Evolutionary conservation across 495 filamentous ascomycete genomes (phyloP), one percentile per base, ranked within the genome.

Genomic region (Tuber borchii): DNA sequence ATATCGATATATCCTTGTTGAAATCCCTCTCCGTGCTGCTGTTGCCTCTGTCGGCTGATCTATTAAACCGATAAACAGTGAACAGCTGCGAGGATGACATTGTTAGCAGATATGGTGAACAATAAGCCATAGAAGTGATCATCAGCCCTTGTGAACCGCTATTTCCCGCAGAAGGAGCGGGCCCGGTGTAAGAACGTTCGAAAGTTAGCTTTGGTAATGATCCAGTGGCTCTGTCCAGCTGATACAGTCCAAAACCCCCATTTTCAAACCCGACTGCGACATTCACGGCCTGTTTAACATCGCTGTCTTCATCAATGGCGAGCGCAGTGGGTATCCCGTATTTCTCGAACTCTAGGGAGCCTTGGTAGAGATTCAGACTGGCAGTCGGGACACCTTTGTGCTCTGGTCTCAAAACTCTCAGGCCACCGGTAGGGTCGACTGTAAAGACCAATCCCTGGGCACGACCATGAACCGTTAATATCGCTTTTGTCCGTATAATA

Each of bases 391-490:
- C 69, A 20, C 76, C 56, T 69, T 84, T 82, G 74, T 87, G 87
- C 31, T 87, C 83, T 26, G 93, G 83, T 75, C 89, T 86, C 95
- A 93, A 97, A 8, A 89, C 93, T 73, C 91, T 87, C 68, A 99
- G 86, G 4, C 93, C 93, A 73, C 87, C 84, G 9, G 83, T 84
- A 39, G 84, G 84, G 81, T 97, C 93, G n/a, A 88, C 93, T 17
- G 92, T 95, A 56, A 95, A 88, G 26, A 95, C 89, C 61, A 95
- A 84, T 0, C 92, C 91, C 73, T 92, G 89, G 90, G 88, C 68
- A 96, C 86, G 77, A 90, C 90, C 43, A 92, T 91, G 17, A 97
- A 85, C 71, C 91, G 73, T 70, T 75, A 40, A 70, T 78, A n/a
- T 75, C 75, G 12, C 46, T 73, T 42, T 75, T 70, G 69, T 72